Conservation (phyloP, 1,139 yeast species). For the Sugiyamaella japonica region DNA sequence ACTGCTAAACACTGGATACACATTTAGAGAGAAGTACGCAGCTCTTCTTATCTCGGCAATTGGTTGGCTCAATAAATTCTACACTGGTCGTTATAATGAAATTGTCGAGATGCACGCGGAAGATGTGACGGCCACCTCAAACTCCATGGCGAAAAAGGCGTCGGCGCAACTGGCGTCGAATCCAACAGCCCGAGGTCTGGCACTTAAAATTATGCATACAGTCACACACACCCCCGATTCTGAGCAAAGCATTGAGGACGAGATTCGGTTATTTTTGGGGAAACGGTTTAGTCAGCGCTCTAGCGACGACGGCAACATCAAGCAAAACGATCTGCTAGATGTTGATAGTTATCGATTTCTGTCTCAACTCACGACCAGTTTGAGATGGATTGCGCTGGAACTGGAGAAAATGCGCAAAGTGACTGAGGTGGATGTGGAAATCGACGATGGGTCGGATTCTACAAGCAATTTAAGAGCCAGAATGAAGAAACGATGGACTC, state of each 20-base stretch:
- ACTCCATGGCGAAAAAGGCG: slow-evolving; percentile 15
- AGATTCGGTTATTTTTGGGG: slow-evolving; percentile 22
- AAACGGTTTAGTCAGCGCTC: slow-evolving; percentile 23
- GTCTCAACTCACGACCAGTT: slow-evolving; percentile 31
- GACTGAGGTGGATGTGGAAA: slow-evolving; percentile 19
- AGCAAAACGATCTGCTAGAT: slow-evolving; percentile 31
- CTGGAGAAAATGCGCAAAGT: slow-evolving; percentile 30
- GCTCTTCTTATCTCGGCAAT: slow-evolving; percentile 35
- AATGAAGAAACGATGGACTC: slow-evolving; percentile 37
- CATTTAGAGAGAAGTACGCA: slow-evolving; percentile 41
- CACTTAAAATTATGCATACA: slow-evolving; percentile 10
- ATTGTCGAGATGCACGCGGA: slow-evolving; percentile 27
- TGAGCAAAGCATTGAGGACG: slow-evolving; percentile 24
- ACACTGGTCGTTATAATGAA: slow-evolving; percentile 25
- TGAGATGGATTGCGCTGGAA: slow-evolving; percentile 32
- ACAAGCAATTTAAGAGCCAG: slow-evolving; percentile 25
- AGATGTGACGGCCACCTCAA: slow-evolving; percentile 15
- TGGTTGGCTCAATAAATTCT: slow-evolving; percentile 28
- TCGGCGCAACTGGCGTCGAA: slow-evolving; percentile 24
- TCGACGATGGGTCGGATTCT: slow-evolving; percentile 17
- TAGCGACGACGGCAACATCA: slow-evolving; percentile 6
- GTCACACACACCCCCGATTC: slow-evolving; percentile 3
- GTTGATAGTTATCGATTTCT: slow-evolving; percentile 28
- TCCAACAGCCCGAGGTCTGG: slow-evolving; percentile 14
- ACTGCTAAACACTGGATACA: slow-evolving; percentile 39